Evolutionary conservation across 108 stramenopile species (phyloP).

Genomic region (Nitzschia putrida): DNA sequence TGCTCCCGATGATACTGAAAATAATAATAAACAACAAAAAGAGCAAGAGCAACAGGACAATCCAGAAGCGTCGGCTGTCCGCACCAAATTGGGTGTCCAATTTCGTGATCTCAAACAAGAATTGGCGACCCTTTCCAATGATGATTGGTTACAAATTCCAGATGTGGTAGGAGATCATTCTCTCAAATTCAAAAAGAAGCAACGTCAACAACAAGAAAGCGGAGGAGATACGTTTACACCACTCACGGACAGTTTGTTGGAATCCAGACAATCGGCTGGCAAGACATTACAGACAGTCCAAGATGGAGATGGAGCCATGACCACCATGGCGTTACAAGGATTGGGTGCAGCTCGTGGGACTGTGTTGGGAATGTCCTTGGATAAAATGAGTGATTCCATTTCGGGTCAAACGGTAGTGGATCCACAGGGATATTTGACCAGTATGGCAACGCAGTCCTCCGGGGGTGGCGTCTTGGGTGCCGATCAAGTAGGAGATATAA

Average conservation of each 20-base stretch:
- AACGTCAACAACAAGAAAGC: conserved; percentile 69
- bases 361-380: conserved; percentile 88
- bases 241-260: conserved; percentile 85
- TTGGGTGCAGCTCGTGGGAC: conserved; percentile 88
- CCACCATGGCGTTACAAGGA: conserved; percentile 61
- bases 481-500: conserved; percentile 92
- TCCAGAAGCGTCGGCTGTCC: conserved; percentile 16
- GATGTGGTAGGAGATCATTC: conserved; percentile 91
- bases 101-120: conserved; percentile 95
- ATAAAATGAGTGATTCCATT: conserved; percentile 90
- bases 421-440: conserved; percentile 93
- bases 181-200: conserved; percentile 86
- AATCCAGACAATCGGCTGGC: conserved; percentile 45
- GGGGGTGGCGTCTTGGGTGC: conserved; percentile 33
- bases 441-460: conserved; percentile 71
- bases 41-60: too few relatives aligned
- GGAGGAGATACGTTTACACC: conserved; percentile 88
- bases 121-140: conserved; percentile 81
- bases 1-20: too few relatives aligned
- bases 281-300: conserved; percentile 44
- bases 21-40: too few relatives aligned
- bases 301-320: background rate
- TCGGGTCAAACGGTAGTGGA: conserved; percentile 92
- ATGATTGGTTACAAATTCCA: conserved; percentile 96
- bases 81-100: conserved; percentile 85